phyloP scores from a whole-genome alignment of 1,284 basidiomycete genomes.

The Cutaneotrichosporon sp. region DNA sequence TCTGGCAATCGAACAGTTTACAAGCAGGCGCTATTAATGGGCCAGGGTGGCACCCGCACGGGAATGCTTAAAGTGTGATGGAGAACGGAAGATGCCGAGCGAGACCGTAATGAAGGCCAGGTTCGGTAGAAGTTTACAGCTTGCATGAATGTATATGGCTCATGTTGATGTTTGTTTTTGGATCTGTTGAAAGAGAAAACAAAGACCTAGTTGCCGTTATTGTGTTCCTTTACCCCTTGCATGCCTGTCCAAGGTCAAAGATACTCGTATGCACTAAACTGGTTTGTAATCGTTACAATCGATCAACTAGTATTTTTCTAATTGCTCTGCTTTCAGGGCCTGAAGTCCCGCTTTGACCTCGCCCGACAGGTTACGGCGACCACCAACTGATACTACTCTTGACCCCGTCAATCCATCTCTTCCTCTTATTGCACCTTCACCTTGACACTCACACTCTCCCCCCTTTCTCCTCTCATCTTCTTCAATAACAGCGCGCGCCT shows the following conservation, averaged over 20 bases:
- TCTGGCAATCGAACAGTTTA: not conserved
- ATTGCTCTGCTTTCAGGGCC: slow-evolving; percentile 6
- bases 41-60: not conserved
- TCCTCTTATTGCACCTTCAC: not conserved
- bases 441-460: not conserved
- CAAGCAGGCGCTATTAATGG: not conserved
- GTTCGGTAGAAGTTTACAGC: too few species aligned
- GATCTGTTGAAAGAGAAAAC: too few species aligned
- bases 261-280: too few species aligned
- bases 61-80: not conserved
- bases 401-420: not conserved
- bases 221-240: too few species aligned
- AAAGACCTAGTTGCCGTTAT: too few species aligned
- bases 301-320: not conserved
- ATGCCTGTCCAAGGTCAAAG: too few species aligned
- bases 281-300: not conserved
- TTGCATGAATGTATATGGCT: too few species aligned
- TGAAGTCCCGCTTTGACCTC: not conserved
- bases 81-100: too few species aligned
- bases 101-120: too few species aligned
- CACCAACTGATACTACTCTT: not conserved
- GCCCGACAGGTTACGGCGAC: slow-evolving; percentile 2
- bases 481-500: not conserved
- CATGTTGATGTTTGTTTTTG: too few species aligned
- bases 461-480: not conserved